Base-by-base conservation (phyloP, 768 basidiomycete genomes). In the Naganishia vaughanmartiniae region DNA sequence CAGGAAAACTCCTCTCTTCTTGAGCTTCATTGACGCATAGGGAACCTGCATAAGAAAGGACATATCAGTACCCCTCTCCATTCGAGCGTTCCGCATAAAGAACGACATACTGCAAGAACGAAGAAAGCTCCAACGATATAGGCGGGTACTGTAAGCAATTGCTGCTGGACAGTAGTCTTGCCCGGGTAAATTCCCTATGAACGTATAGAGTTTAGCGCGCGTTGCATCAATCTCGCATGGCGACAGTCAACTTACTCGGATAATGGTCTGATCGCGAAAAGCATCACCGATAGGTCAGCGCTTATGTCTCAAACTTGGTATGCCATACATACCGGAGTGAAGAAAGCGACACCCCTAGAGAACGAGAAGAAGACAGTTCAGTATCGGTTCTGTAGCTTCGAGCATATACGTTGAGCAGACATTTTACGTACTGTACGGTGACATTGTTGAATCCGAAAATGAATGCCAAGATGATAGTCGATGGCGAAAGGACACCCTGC, bases 391-490 rank as follows among this genome's bases (percentile, higher is more conserved):
- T 65, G 65, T 30, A 4, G 21, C 11, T 15, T 42, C 17, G 42
- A 15, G 2, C 10, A 42, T 42, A 36, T 5, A 9, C 21, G 36
- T 24, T 9, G 26, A 42, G 17, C 6, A 17, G 34, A 24, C 30
- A n/a, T 31, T 7, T 17, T 39, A 53, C 65, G 28, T 24, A 66
- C 60, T 70, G 60, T n/a, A 70, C 69, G 34, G 69, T 54, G 19
- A 78, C 75, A 69, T 78, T 78, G 74, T 76, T 72, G 55, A 78
- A 70, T 15, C 77, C 48, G 75, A 77, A 78, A 55, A 76, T 74
- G 15, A 74, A 69, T 2, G 74, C 65, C 19, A 67, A 33, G 31
- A 72, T 54, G n/a, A 76, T 56, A 0, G 75, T 76, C 0, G 70
- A 71, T 3, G 73, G 66, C 30, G 71, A 66, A 14, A 66, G 63